Evolutionary conservation across 768 basidiomycete genomes (phyloP).

Genomic region (Heimioporus sp.): DNA sequence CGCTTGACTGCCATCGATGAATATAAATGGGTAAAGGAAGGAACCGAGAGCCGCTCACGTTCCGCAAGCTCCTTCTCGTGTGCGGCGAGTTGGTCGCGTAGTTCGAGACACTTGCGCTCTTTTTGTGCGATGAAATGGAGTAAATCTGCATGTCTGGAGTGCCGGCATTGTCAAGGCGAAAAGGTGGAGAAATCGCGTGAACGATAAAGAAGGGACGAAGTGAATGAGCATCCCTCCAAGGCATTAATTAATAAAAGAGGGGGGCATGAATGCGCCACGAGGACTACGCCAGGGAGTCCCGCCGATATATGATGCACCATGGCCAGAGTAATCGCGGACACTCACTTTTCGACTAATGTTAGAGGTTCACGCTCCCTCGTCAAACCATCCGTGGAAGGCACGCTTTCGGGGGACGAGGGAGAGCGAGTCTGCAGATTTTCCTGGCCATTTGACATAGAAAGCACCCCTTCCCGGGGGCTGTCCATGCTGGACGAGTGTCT

Average conservation of each 20-base stretch:
- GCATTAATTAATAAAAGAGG: too few species aligned
- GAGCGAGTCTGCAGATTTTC: constrained; percentile 14
- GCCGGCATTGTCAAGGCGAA: background rate
- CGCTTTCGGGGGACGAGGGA: constrained; percentile 17
- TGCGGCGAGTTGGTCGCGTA: constrained; percentile 66
- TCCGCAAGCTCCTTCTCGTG: constrained; percentile 75
- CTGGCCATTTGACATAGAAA: constrained; percentile 3
- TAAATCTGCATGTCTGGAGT: constrained; percentile 68
- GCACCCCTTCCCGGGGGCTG: constrained; percentile 1
- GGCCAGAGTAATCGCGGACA: constrained; percentile 4
- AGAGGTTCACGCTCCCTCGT: constrained; percentile 39
- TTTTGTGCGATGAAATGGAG: constrained; percentile 86
- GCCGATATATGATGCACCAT: background rate
- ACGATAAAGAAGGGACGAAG: background rate
- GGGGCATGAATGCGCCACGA: too few species aligned
- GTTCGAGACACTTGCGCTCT: constrained; percentile 78
- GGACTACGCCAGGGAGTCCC: too few species aligned
- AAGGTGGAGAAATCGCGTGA: too few species aligned
- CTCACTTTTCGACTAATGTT: constrained; percentile 74
- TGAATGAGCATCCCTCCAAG: too few species aligned
- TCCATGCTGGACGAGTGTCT: constrained; percentile 4
- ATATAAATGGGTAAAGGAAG: background rate
- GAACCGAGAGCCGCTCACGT: constrained; percentile 36
- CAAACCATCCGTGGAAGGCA: constrained; percentile 9
- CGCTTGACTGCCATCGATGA: constrained; percentile 54